Conservation (phyloP, 768 basidiomycete species). For the Hygrocybe punicea region DNA sequence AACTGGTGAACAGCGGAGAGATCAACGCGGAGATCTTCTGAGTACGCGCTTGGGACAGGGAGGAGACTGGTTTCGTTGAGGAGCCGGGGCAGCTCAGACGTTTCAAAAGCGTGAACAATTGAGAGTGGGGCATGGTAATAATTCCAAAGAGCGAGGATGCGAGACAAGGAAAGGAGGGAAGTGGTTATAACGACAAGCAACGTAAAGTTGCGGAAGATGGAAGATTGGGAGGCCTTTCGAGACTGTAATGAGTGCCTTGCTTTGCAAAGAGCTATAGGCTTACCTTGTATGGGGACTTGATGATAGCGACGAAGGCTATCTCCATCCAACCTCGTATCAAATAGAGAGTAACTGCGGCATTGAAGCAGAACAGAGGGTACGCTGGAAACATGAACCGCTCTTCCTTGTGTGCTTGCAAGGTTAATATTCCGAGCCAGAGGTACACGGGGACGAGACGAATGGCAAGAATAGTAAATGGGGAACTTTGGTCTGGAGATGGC, state of each 20-base stretch:
- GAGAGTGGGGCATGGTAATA: constrained; percentile 92
- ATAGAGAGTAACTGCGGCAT: constrained; percentile 86
- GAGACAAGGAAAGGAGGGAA: constrained; percentile 68
- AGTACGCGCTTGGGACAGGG: constrained; percentile 40
- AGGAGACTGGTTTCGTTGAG: constrained; percentile 70
- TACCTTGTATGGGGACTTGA: constrained; percentile 83
- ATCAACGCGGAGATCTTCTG: constrained; percentile 50
- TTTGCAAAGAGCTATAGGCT: constrained; percentile 24
- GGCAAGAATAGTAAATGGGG: constrained; percentile 73
- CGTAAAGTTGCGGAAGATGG: constrained; percentile 75
- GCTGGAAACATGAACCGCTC: constrained; percentile 98
- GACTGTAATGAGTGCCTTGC: neutral
- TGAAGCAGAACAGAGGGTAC: constrained; percentile 89
- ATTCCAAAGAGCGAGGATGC: constrained; percentile 75
- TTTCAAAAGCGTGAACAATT: constrained; percentile 67
- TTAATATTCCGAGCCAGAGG: constrained; percentile 82
- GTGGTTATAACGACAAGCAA: constrained; percentile 63
- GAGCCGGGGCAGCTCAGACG: constrained; percentile 73
- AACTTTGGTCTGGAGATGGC: constrained; percentile 57
- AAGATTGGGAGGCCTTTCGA: constrained; percentile 67
- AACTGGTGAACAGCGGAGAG: constrained; percentile 65
- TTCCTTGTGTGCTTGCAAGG: constrained; percentile 88
- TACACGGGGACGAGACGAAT: constrained; percentile 86
- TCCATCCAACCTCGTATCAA: constrained; percentile 87
- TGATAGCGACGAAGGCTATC: constrained; percentile 64